Conservation (phyloP, 257 asterid species). For the Solanum clarkiae region DNA sequence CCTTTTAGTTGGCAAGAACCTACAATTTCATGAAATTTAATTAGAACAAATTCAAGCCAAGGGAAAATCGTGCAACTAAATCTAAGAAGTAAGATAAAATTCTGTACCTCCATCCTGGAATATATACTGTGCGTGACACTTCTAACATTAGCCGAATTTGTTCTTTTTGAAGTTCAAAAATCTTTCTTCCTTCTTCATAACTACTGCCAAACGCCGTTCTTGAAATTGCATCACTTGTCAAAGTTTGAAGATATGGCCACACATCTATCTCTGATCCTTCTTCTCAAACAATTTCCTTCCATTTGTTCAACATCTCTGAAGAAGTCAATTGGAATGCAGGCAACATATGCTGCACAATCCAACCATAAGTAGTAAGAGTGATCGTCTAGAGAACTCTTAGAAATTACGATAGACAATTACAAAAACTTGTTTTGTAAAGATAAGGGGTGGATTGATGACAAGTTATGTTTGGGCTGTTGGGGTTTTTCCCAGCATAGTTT, state of each 20-base stretch:
- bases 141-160: background rate
- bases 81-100: too few species aligned
- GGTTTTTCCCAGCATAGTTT: too few species aligned
- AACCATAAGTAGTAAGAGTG: too few species aligned
- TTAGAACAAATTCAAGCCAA: too few species aligned
- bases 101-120: conserved; percentile 6
- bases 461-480: too few species aligned
- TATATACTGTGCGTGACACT: background rate
- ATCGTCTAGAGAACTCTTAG: too few species aligned
- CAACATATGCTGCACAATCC: background rate
- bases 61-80: too few species aligned
- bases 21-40: background rate
- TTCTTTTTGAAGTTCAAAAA: conserved; percentile 6
- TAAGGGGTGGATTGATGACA: too few species aligned
- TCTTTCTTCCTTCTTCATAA: conserved; percentile 2
- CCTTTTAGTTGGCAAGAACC: conserved; percentile 1
- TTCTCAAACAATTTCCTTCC: background rate
- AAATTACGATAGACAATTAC: too few species aligned
- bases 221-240: conserved; percentile 9
- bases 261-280: conserved; percentile 1
- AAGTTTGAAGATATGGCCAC: conserved; percentile 4
- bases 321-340: background rate
- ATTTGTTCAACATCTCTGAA: background rate
- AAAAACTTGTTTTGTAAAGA: too few species aligned
- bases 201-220: conserved; percentile 3